Conservation (phyloP, 1,284 basidiomycete genomes). For the Moesziomyces aphidis region DNA sequence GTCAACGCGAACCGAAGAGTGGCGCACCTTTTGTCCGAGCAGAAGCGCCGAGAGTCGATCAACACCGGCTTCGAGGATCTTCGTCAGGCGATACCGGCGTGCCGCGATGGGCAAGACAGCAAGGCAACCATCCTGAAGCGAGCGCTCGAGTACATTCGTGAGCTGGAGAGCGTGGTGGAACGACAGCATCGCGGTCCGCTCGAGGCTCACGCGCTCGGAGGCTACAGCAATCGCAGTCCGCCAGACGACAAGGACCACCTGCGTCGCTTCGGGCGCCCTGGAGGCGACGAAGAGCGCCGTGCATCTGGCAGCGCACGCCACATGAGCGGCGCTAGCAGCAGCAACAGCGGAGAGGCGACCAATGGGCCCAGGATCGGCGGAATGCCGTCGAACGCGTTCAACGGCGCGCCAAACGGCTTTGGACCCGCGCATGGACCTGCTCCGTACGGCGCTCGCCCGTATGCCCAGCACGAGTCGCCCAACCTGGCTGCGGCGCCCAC, state of each 20-base stretch:
- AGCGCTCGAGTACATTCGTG: slow-evolving; percentile 50
- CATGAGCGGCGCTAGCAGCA: slow-evolving; percentile 11
- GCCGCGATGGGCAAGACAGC: slow-evolving; percentile 53
- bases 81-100: slow-evolving; percentile 43
- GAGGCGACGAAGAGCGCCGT: slow-evolving; percentile 28
- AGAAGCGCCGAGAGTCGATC: slow-evolving; percentile 53
- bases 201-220: slow-evolving; percentile 14
- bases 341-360: slow-evolving; percentile 18
- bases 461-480: slow-evolving; percentile 11
- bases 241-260: slow-evolving; percentile 41
- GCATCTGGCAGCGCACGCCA: slow-evolving; percentile 10
- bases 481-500: neutral
- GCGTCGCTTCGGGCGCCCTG: slow-evolving; percentile 37
- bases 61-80: slow-evolving; percentile 54
- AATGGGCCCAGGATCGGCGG: slow-evolving; percentile 31
- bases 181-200: slow-evolving; percentile 24
- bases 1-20: slow-evolving; percentile 45
- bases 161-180: slow-evolving; percentile 43
- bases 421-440: neutral
- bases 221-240: slow-evolving; percentile 42
- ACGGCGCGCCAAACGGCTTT: slow-evolving; percentile 5
- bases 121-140: slow-evolving; percentile 51
- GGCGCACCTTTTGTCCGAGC: slow-evolving; percentile 46
- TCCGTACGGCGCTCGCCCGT: slow-evolving; percentile 2
- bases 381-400: slow-evolving; percentile 27